These are phyloP conservation scores for Phytophthora tentaculata DNA, from an alignment of 352 stramenopile genomes.

Conservation along the genomic window DNA sequence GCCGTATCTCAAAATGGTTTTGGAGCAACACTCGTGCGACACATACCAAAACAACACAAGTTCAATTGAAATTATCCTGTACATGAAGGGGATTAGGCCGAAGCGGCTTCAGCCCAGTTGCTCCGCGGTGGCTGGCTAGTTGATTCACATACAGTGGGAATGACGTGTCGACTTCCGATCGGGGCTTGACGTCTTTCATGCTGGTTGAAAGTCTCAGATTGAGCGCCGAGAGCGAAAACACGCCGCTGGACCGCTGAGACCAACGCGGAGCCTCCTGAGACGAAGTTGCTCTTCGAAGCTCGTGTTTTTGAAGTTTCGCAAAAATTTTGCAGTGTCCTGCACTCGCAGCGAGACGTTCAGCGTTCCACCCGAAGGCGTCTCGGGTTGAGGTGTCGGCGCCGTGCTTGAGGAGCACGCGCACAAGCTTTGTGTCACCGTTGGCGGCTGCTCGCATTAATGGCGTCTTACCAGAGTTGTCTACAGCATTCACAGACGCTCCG, in stretches of 20 bases:
- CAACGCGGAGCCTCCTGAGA: not conserved
- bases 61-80: not conserved
- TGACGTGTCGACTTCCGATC: not conserved
- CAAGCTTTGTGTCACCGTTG: constrained; percentile 26
- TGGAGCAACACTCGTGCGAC: not conserved
- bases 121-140: not conserved
- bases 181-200: constrained; percentile 1
- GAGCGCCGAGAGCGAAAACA: constrained; percentile 9
- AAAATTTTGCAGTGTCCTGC: constrained; percentile 16
- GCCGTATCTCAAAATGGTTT: not conserved
- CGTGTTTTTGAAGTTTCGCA: constrained; percentile 8
- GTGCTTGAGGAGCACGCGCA: constrained; percentile 26
- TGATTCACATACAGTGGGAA: constrained; percentile 9
- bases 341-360: constrained; percentile 17
- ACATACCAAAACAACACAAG: not conserved
- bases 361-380: constrained; percentile 25
- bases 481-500: constrained; percentile 20
- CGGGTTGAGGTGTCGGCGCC: constrained; percentile 8
- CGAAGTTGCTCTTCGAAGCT: not conserved
- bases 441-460: constrained; percentile 18
- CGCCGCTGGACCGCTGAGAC: constrained; percentile 1
- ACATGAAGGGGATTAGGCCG: not conserved
- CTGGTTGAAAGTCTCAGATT: not conserved
- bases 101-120: constrained; percentile 14
- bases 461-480: constrained; percentile 28